phyloP scores from a whole-genome alignment of 495 filamentous ascomycete genomes.

The Hapsidospora chrysogenum region DNA sequence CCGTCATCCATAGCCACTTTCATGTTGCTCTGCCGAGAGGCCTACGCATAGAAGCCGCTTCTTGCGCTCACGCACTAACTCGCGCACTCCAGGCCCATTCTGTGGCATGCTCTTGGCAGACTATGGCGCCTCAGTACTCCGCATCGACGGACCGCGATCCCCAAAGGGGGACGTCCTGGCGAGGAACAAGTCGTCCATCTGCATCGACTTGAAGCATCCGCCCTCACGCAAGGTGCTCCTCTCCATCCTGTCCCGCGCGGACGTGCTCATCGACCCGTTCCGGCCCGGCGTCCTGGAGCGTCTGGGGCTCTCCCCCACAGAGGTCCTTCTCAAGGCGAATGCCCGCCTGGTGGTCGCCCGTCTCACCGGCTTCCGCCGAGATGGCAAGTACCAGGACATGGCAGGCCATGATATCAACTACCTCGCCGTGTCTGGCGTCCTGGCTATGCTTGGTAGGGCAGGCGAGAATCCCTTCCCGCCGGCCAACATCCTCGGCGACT shows the following conservation, averaged over 20 bases:
- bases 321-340: constrained; percentile 44
- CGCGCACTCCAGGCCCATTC: constrained; percentile 55
- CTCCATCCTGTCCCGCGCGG: constrained; percentile 40
- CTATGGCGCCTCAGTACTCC: constrained; percentile 73
- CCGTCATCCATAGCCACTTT: no score
- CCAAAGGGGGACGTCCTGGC: constrained; percentile 53
- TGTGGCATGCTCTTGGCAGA: constrained; percentile 78
- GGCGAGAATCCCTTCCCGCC: constrained; percentile 60
- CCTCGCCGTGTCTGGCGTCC: constrained; percentile 68
- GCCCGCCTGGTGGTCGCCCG: constrained; percentile 64
- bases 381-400: constrained; percentile 72
- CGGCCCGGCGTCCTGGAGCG: constrained; percentile 84
- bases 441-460: constrained; percentile 55
- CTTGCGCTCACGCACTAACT: no score
- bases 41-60: no score
- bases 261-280: constrained; percentile 85
- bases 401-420: constrained; percentile 99
- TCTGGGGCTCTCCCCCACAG: constrained; percentile 54
- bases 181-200: constrained; percentile 62
- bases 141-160: constrained; percentile 52
- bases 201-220: constrained; percentile 56
- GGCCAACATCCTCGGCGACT: constrained; percentile 73
- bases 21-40: not conserved
- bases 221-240: constrained; percentile 41
- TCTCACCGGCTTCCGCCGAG: constrained; percentile 76